These are phyloP conservation scores for Globisporangium middletonii DNA, from an alignment of 352 stramenopile genomes.

Conservation along the genomic window DNA sequence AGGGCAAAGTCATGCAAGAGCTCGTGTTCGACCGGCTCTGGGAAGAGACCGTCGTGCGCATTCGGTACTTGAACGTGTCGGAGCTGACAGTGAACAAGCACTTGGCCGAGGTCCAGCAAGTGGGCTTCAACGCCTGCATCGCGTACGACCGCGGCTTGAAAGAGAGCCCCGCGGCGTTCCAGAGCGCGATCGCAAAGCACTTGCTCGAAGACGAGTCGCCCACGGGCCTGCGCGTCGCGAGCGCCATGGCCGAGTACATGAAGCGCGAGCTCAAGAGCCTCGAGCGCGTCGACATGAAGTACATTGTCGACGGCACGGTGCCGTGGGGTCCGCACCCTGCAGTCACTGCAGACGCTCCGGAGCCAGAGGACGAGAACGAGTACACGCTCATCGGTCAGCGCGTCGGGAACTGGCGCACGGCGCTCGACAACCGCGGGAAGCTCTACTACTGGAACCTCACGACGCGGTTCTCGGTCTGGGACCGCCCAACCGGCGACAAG, in stretches of 20 bases:
- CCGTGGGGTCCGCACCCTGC: conserved; percentile 50
- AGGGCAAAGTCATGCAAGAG: conserved; percentile 89
- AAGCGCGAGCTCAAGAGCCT: conserved; percentile 78
- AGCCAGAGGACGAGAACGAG: conserved; percentile 33
- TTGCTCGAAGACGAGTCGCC: conserved; percentile 68
- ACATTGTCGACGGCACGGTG: conserved; percentile 67
- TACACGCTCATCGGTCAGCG: conserved; percentile 79
- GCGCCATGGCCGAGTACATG: conserved; percentile 62
- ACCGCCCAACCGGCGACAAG: conserved; percentile 53
- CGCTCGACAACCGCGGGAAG: conserved; percentile 81
- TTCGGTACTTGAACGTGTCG: conserved; percentile 90
- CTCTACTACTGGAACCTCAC: conserved; percentile 88
- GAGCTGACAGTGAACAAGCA: conserved; percentile 97
- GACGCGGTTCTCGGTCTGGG: conserved; percentile 78
- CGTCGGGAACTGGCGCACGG: conserved; percentile 80
- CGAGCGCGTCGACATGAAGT: conserved; percentile 67
- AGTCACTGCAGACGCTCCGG: conserved; percentile 2
- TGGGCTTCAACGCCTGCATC: conserved; percentile 92
- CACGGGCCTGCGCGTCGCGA: conserved; percentile 48
- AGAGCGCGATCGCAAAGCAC: conserved; percentile 64
- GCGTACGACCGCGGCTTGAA: conserved; percentile 91
- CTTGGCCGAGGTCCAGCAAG: conserved; percentile 93
- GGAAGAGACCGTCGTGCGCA: conserved; percentile 93
- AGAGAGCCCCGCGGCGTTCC: conserved; percentile 39
- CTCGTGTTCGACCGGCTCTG: conserved; percentile 96